Percentiles rank a stretch among this genome's conserved stretches.
Evolutionary conservation across 2,329 filamentous ascomycete genomes (phyloP).

Genomic region (Phyllosticta citriasiana): DNA sequence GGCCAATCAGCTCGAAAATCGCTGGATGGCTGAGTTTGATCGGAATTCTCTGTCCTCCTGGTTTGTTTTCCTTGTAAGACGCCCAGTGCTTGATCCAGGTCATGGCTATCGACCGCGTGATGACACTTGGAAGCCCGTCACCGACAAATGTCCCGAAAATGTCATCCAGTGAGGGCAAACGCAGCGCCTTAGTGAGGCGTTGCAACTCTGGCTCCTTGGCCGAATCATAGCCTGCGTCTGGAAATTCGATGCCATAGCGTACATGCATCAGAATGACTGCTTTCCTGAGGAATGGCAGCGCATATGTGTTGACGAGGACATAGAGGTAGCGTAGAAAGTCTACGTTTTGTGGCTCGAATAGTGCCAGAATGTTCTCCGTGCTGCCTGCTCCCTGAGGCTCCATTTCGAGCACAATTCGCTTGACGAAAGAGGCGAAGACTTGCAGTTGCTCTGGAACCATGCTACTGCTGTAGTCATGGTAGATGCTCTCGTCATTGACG

Average conservation of each 20-base stretch:
- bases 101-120: constrained; percentile 41
- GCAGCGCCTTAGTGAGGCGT: constrained; percentile 65
- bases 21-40: constrained; percentile 64
- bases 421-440: constrained; percentile 23
- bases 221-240: constrained; percentile 45
- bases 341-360: constrained; percentile 13
- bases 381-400: not conserved
- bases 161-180: constrained; percentile 67
- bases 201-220: constrained; percentile 68
- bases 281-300: constrained; percentile 84
- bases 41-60: constrained; percentile 24
- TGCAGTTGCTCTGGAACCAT: constrained; percentile 23
- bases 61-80: constrained; percentile 21
- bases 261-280: constrained; percentile 73
- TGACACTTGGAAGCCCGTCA: constrained; percentile 26
- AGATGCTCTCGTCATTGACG: constrained; percentile 1
- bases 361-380: not conserved
- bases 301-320: constrained; percentile 61
- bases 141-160: constrained; percentile 54
- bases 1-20: constrained; percentile 86
- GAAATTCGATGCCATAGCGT: constrained; percentile 81
- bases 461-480: constrained; percentile 15
- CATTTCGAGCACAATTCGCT: constrained; percentile 20
- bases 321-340: constrained; percentile 28
- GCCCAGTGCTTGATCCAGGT: constrained; percentile 67